A percentile compares a stretch with the other conserved stretches of the same genome.
Evolutionary conservation across 2,329 filamentous ascomycete species (phyloP).

Genomic region (Ceratocystis variospora): DNA sequence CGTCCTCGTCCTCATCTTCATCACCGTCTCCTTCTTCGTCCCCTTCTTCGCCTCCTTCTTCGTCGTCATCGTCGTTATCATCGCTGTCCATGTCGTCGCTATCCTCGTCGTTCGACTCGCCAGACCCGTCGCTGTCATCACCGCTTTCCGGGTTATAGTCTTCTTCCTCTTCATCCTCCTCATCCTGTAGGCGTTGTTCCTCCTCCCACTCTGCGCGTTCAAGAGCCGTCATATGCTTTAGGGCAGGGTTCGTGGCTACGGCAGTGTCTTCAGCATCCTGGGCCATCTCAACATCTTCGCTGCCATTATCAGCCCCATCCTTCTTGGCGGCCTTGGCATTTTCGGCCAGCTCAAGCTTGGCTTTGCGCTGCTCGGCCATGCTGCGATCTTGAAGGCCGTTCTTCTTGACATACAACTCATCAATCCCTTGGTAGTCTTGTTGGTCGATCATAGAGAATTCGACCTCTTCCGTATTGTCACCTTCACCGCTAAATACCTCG

Average conservation of each 20-base stretch:
- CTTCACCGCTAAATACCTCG: slow-evolving; percentile 38
- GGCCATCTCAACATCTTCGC: slow-evolving; percentile 26
- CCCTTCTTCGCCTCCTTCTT: slow-evolving; percentile 23
- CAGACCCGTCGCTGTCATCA: slow-evolving; percentile 40
- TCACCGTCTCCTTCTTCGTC: slow-evolving; percentile 9
- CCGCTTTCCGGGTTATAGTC: slow-evolving; percentile 49
- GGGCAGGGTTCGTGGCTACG: slow-evolving; percentile 27
- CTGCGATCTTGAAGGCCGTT: slow-evolving; percentile 52
- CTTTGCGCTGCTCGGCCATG: slow-evolving; percentile 54
- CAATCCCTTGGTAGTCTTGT: slow-evolving; percentile 51
- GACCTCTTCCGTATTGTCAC: slow-evolving; percentile 41
- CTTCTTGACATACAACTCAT: slow-evolving; percentile 45
- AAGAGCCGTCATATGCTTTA: slow-evolving; percentile 35
- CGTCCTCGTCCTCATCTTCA: background rate
- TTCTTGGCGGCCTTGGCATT: slow-evolving; percentile 39
- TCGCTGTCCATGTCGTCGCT: slow-evolving; percentile 29
- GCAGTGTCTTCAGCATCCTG: slow-evolving; percentile 28
- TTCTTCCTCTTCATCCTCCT: slow-evolving; percentile 51
- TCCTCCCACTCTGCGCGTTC: slow-evolving; percentile 37
- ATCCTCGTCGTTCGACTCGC: slow-evolving; percentile 32
- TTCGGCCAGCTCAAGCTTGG: slow-evolving; percentile 47
- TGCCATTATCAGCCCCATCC: slow-evolving; percentile 27
- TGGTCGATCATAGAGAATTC: slow-evolving; percentile 59
- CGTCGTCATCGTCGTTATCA: slow-evolving; percentile 26
- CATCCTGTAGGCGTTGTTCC: slow-evolving; percentile 42